Base-by-base conservation (phyloP, 2,329 filamentous ascomycete species). In the Penicillium olsonii region DNA sequence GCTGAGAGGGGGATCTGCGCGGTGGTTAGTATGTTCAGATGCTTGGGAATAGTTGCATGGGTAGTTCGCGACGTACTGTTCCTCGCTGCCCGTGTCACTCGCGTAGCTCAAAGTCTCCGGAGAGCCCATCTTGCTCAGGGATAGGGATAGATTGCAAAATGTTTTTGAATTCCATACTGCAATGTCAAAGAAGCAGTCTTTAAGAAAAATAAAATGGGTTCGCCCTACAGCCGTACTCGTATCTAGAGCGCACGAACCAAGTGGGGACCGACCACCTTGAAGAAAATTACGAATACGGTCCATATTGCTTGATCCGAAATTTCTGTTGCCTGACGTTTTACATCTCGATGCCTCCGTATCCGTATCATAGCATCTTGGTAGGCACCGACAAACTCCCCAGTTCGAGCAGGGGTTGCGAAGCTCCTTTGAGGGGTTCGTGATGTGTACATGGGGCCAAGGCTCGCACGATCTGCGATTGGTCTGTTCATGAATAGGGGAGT, bases 61-160 rank as follows among this genome's bases (percentile, higher is more conserved):
- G 29, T 31, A 31, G 3, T 2, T 31, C 7, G 29, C 12, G 29
- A 31, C 56, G 29, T 60, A 62, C 59, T 56, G 53, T 42, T 58
- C 59, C 15, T 62, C 59, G 15, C 56, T 58, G 15, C 45, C 39
- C 14, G 52, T 51, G 48, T 61, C 59, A 33, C 59, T 61, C 14
- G 56, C 56, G 42, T 60, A 62, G 45, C 20, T 27, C 15, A 48
- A 34, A n/a, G 51, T 53, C 8, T 33, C 35, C 7, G 44, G 20
- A 1, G 55, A 44, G 18, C 50, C 53, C 54, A 57, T 52, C 5
- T 4, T 47, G 14, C 48, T 31, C 5, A 31, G n/a, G n/a, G n/a
- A n/a, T n/a, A n/a, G n/a, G n/a, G n/a, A n/a, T n/a, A n/a, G n/a
- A n/a, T n/a, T n/a, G n/a, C n/a, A n/a, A n/a, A n/a, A n/a, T n/a